phyloP scores from a whole-genome alignment of 768 basidiomycete genomes.

The Russula lepida region DNA sequence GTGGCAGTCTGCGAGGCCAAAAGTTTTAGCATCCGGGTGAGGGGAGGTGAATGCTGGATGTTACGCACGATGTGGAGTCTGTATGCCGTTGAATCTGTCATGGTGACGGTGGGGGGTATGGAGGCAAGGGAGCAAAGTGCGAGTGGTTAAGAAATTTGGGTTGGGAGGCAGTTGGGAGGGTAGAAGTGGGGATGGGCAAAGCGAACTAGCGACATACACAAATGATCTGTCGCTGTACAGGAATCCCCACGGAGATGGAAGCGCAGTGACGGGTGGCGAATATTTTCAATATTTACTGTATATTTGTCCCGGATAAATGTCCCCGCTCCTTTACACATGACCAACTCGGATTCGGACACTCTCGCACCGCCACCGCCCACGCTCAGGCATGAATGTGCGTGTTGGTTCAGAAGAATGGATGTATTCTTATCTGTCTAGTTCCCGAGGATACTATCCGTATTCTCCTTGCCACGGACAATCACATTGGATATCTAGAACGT shows the following conservation, averaged over 20 bases:
- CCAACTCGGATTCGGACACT: no score
- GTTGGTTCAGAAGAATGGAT: neutral
- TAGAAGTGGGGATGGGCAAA: neutral
- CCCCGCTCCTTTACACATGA: neutral
- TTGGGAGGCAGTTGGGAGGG: neutral
- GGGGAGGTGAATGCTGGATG: no score
- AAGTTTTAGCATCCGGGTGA: neutral
- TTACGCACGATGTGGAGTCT: slow-evolving; percentile 8
- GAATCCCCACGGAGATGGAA: no score
- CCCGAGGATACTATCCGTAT: slow-evolving; percentile 68
- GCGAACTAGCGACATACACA: no score
- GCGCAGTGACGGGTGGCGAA: no score
- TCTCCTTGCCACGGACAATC: slow-evolving; percentile 90
- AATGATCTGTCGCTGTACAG: no score
- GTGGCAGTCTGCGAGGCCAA: slow-evolving; percentile 50
- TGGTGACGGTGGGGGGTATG: neutral
- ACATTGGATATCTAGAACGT: slow-evolving; percentile 90
- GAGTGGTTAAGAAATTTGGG: no score
- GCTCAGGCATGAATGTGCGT: slow-evolving; percentile 9
- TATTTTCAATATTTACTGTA: neutral
- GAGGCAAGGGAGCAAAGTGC: no score
- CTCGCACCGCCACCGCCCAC: slow-evolving; percentile 9
- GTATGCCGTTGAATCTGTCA: slow-evolving; percentile 2
- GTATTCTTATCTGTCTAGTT: slow-evolving; percentile 26
- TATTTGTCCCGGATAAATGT: no score